phyloP scores from a whole-genome alignment of 495 filamentous ascomycete genomes.

The Cercophora sp. region DNA sequence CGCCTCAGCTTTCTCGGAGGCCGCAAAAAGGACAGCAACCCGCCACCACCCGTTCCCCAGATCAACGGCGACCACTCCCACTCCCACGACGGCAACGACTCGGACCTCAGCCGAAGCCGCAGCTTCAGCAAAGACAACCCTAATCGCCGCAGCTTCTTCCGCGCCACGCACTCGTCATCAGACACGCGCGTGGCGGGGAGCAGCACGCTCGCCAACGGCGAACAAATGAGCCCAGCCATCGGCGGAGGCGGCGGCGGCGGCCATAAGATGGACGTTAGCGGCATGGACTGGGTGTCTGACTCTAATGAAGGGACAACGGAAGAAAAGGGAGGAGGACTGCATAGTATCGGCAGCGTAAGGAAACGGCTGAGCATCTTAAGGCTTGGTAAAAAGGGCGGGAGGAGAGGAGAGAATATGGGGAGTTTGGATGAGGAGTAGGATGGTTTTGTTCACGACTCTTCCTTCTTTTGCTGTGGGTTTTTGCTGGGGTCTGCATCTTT shows the following conservation, averaged over 20 bases:
- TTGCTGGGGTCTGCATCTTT: no score
- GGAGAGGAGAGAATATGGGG: constrained; percentile 46
- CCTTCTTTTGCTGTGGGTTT: no score
- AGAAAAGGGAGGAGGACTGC: constrained; percentile 21
- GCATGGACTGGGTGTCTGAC: constrained; percentile 24
- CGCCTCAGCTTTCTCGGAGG: constrained; percentile 47
- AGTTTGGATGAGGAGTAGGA: constrained; percentile 38
- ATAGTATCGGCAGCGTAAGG: constrained; percentile 47
- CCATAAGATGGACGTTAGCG: constrained; percentile 12
- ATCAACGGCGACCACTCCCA: constrained; percentile 22
- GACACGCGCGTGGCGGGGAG: constrained; percentile 16
- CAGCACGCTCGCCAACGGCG: constrained; percentile 18
- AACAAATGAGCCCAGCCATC: constrained; percentile 16
- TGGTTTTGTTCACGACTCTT: neutral
- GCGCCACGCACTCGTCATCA: constrained; percentile 10
- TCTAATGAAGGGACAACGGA: no score
- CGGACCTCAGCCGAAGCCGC: neutral
- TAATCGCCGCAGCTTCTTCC: constrained; percentile 32
- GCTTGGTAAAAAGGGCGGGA: constrained; percentile 61
- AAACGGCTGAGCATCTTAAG: constrained; percentile 68
- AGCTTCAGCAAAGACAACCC: constrained; percentile 28
- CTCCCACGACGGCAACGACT: constrained; percentile 1
- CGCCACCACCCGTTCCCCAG: constrained; percentile 4
- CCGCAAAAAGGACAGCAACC: constrained; percentile 34
- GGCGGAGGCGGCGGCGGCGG: neutral